Evolutionary conservation across 2,329 filamentous ascomycete genomes (phyloP), one percentile per base, ranked within the genome.

Genomic region (Corynespora cassiicola): DNA sequence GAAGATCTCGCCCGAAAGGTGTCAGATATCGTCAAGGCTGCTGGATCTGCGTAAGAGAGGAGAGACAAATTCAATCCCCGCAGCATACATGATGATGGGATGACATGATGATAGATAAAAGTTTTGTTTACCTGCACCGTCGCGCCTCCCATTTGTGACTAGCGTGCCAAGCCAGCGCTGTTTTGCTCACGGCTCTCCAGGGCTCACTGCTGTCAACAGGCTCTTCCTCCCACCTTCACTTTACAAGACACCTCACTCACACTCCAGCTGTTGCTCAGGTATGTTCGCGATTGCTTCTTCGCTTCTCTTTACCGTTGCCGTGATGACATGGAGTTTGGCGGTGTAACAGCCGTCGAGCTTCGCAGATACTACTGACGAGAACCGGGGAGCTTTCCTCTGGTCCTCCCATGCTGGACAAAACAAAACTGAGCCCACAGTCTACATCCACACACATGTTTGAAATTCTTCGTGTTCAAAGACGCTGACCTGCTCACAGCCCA

Each of bases 1-100:
- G 91, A 96, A 59, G 90, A 96, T 69, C 78, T 97, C 47, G 90
- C 91, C 41, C 84, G 84, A 57, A 88, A 90, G 66, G 90, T 97
- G 31, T 84, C 86, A 11, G 79, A 82, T 51, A 82, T 90, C 47
- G 85, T 94, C 42, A 82, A 85, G 68, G 36, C 42, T 9, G 58
- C 61, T 11, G 63, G 63, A 17, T 42, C 50, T 26, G 47, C 43
- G 39, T 58, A 56, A 48, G 41, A 38, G 15, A 22, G 23, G 20
- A 16, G 19, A 12, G 14, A 26, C n/a, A 7, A 31, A 5, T 12
- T 25, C 5, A 12, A 20, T 19, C 16, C 9, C 4, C 16, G 14
- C 19, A 43, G n/a, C 12, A 40, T 24, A 32, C 28, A 23, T 27
- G 19, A 49, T 27, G 39, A 51, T 31, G 36, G 36, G 44, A 52